A percentile compares a stretch with the other conserved stretches of the same genome.
Conservation (phyloP, 768 basidiomycete species). For the Kwoniella bestiolae region DNA sequence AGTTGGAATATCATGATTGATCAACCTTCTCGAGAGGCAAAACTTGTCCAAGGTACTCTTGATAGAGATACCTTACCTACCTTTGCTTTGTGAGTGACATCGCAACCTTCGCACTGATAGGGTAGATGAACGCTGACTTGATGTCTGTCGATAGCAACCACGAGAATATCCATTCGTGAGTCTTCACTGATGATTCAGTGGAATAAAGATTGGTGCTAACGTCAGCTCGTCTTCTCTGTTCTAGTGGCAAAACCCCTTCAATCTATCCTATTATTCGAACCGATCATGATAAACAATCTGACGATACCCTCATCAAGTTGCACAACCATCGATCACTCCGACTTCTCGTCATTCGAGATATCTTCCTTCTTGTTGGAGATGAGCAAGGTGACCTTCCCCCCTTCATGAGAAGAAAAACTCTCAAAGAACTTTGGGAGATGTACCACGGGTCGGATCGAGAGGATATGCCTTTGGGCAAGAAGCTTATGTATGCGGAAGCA, state of each 20-base stretch:
- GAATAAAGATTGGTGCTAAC: not conserved
- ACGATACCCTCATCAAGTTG: not conserved
- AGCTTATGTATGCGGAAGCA: not conserved
- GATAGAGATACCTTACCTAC: too few relatives aligned
- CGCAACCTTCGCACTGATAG: too few relatives aligned
- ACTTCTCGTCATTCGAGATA: conserved; percentile 1
- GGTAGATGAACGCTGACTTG: not conserved
- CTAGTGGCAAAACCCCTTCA: not conserved
- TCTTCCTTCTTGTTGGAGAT: not conserved
- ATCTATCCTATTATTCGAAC: conserved; percentile 1
- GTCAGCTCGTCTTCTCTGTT: not conserved
- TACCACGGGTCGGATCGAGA: not conserved
- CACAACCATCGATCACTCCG: conserved; percentile 4
- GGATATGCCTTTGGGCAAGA: not conserved
- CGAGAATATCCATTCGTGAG: not conserved
- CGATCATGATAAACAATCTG: not conserved
- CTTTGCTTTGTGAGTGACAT: too few relatives aligned
- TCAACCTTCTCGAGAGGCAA: not conserved
- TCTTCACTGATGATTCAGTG: not conserved
- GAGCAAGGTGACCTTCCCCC: not conserved
- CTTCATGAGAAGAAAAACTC: not conserved
- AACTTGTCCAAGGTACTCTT: too few relatives aligned
- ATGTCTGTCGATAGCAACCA: not conserved
- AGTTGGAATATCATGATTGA: not conserved
- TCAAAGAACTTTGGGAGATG: not conserved